Base-by-base conservation (phyloP, 2,329 filamentous ascomycete species). In the Cladosporium sp. region DNA sequence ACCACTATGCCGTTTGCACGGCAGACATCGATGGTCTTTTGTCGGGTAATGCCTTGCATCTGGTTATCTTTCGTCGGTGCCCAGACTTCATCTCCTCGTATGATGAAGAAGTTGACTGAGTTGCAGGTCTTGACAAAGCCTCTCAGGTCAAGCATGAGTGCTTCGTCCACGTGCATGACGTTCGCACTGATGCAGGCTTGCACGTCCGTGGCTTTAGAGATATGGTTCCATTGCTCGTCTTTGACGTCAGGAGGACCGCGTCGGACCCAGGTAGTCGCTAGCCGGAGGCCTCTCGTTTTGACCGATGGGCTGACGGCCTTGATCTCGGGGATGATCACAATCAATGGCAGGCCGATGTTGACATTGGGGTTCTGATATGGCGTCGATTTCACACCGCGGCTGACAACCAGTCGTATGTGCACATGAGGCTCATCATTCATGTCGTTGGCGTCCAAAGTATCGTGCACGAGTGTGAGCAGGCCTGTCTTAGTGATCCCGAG, bases 51-150 rank as follows among this genome's bases (percentile, higher is more conserved):
- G 2, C 74, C 74, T 59, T 74, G 71, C 74, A 76, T 76, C 64
- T 76, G 74, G 47, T 76, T 74, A 34, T 74, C 71, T 57, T 74
- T 74, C 0, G 74, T 76, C 2, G 74, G 74, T 3, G 74, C 72
- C 74, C 74, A 76, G n/a, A 76, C 71, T 67, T 76, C 74, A 49
- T 68, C 67, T 6, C 72, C 73, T 11, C 74, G 73, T n/a, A 76
- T 68, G 55, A 76, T 75, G 66, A 76, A 76, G 67, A 76, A 76
- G 52, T 76, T 76, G 65, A 74, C 72, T 38, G 74, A 75, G 68
- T 76, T 76, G 68, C 74, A 75, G 4, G 74, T 75, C 67, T 75
- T 76, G 15, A 55, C 52, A 26, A 55, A 55, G n/a, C 52, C 52
- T 21, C 52, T 55, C 52, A 32, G 28, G 7, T 55, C 52, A 34